Base-by-base conservation (phyloP, 2,329 filamentous ascomycete genomes). In the Didymella pinodella region DNA sequence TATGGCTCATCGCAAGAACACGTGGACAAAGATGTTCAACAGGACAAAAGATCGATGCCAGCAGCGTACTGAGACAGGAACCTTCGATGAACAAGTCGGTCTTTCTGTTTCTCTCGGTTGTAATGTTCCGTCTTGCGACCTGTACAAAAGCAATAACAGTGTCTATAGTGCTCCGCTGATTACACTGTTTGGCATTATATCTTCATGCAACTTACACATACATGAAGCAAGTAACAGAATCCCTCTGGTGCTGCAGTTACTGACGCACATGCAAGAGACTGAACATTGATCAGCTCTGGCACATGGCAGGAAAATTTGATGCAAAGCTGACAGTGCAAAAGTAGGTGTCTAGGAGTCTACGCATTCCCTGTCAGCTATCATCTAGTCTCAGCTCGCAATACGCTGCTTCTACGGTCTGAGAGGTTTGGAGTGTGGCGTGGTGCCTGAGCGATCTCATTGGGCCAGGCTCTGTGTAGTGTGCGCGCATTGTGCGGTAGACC, bases 1-100 rank as follows among this genome's bases (percentile, higher is more conserved):
- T 60, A 60, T 28, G n/a, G 43, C 8, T 60, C 51, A 10, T 60
- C 48, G 12, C 57, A 55, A 18, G 51, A 60, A 29, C 43, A 54
- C 6, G 46, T 43, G 32, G 47, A 48, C n/a, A 54, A 59, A 14
- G 50, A 51, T 4, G n/a, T 43, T 11, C 46, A 50, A 3, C 49
- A 59, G 11, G 32, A 50, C 31, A 50, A 53, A 32, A 38, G 48
- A 7, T 8, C 43, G 28, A 20, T 12, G 20, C 18, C 54, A 18
- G 36, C 14, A 16, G n/a, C 11, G 12, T 38, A 38, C 32, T 58
- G 31, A 53, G 18, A 26, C 43, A 8, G 34, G 25, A 14, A 2
- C 38, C 2, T 32, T 12, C 18, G 11, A 18, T 20, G n/a, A 8
- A 22, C 7, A 5, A 43, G 12, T 18, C 22, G 12, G 6, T 22